Evolutionary conservation across 345 rosid genomes (phyloP), one percentile per base, ranked within the genome.

Genomic region (Passiflora organensis): DNA sequence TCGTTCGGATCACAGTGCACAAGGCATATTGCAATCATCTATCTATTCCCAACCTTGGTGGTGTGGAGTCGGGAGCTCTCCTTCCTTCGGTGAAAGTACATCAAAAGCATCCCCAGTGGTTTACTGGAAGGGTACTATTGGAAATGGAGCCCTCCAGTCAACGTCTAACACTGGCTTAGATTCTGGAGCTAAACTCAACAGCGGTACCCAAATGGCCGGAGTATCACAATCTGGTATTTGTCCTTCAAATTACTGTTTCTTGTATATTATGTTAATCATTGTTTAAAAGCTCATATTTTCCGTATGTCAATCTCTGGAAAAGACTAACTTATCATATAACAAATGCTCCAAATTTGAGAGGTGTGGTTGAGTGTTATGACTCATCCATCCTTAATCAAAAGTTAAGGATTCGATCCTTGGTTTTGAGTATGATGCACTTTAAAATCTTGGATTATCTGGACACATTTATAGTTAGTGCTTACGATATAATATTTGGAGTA

Each of bases 21-120:
- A 34, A 15, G 54, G 47, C 24, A 50, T 70, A 53, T 59, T 62
- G 48, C 78, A 73, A 17, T 59, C 86, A 9, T 36, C 57, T 21
- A 16, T 55, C 34, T 69, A 62, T 56, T 45, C 64, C 18, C 78
- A 78, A 43, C 83, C 81, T 28, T 78, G 83, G 86, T 81, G 86
- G 86, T 70, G 54, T 37, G 80, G 69, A 58, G 61, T 55, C 20
- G 76, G 71, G 59, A 37, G 59, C 42, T 59, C 55, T 41, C 51
- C 63, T 13, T 58, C 69, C 48, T 51, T 62, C 2, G 65, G 51
- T 54, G 79, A 72, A 69, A 48, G 55, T 45, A 45, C 74, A 54
- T 36, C 65, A 13, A 64, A 68, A 49, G 51, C 54, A 22, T 43
- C 78, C 48, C 49, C 72, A 54, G 14, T 22, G 19, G 72, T 57